A percentile compares a stretch with the other conserved stretches of the same genome.
phyloP scores from a whole-genome alignment of 306 rosid genomes.

The Cucumis sativus region Cucumber_9930_V3 NC_026657.2:37866001-37866500 shows the following conservation, averaged over 20 bases:
- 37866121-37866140: neutral
- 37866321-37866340: constrained; percentile 21
- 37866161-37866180: too few relatives aligned
- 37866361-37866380: constrained; percentile 59
- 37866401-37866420: neutral
- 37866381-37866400: constrained; percentile 76
- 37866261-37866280: neutral
- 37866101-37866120: neutral
- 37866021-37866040: too few relatives aligned
- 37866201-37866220: too few relatives aligned
- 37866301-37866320: constrained; percentile 25
- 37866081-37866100: neutral
- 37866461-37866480: neutral
- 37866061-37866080: neutral
- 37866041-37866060: neutral
- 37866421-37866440: neutral
- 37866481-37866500: neutral
- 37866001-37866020: neutral
- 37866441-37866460: neutral
- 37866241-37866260: too few relatives aligned
- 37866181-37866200: too few relatives aligned
- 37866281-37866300: neutral
- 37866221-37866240: too few relatives aligned
- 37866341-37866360: constrained; percentile 47
- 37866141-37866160: neutral